Conservation (phyloP, 345 rosid genomes). For the Lepidium aucheri region DNA sequence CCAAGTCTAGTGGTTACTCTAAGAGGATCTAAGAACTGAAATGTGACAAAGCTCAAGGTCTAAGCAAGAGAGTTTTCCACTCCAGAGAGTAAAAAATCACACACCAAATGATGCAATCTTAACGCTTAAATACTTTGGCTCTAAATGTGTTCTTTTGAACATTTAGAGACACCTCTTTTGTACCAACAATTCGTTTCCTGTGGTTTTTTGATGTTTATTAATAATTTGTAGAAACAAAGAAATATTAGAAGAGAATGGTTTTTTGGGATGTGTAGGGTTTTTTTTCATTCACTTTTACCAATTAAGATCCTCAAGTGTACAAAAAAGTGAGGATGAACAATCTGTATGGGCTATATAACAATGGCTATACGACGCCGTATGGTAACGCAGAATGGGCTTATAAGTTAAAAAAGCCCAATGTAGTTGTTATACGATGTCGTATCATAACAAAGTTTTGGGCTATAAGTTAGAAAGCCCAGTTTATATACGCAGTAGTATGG, state of each 20-base stretch:
- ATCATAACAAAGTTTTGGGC: too few relatives aligned
- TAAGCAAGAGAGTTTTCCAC: background rate
- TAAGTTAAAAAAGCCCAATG: too few relatives aligned
- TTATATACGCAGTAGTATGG: too few relatives aligned
- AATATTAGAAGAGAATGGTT: background rate
- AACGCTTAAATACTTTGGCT: background rate
- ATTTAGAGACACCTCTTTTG: slow-evolving; percentile 11
- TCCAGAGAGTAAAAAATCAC: background rate
- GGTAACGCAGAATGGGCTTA: too few relatives aligned
- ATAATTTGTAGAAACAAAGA: background rate
- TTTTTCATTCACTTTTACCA: background rate
- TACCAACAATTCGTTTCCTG: slow-evolving; percentile 5
- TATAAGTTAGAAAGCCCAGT: too few relatives aligned
- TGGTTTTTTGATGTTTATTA: slow-evolving; percentile 10
- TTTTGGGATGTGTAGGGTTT: too few relatives aligned
- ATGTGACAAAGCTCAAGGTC: slow-evolving; percentile 16
- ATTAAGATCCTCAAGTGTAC: too few relatives aligned
- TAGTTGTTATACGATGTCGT: too few relatives aligned
- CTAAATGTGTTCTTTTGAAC: slow-evolving; percentile 7
- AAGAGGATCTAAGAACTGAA: slow-evolving; percentile 3
- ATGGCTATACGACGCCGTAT: too few relatives aligned
- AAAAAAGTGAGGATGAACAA: background rate
- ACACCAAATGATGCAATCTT: slow-evolving; percentile 6
- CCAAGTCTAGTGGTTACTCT: background rate
- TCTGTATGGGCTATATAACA: background rate